Evolutionary conservation across 228 moss, liverwort and hornwort genomes (phyloP), one percentile per base, ranked within the genome.

Genomic region (Sphagnum fallax): DNA sequence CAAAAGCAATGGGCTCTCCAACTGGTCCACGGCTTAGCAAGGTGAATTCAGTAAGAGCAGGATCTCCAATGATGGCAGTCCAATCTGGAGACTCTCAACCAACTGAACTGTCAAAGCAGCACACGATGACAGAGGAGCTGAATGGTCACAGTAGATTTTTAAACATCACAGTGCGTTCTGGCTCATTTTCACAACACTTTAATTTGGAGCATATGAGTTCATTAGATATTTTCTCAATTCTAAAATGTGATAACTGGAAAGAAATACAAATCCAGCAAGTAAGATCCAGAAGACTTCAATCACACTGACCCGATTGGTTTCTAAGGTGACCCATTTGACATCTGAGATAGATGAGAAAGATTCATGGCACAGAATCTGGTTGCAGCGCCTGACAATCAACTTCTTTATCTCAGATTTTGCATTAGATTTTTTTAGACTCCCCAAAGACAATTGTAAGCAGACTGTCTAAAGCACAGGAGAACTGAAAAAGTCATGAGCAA

Each of bases 101-200:
- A 67, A 62, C 53, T 66, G 65, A 49, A 14, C 32, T 32, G 2
- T 8, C 55, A 55, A 8, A 55, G 12, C 55, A 58, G 53, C 64
- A 15, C 55, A 53, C 70, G 69, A 47, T 52, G 47, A 57, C 69
- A 60, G 77, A 79, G 73, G 84, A 84, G 84, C 81, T 69, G 55
- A 84, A 74, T 81, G 77, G 77, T 72, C 87, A 87, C 71, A 87
- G 87, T 80, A 83, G 83, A 67, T 80, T 86, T 73, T 86, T 80
- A 76, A 86, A 55, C 55, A 55, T 87, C 80, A 87, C 87, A 87
- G 87, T 87, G 87, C 87, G 83, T 87, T 87, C 87, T 87, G 83
- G 87, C 86, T 83, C 86, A 77, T 83, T 80, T 80, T 73, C 87
- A 80, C 83, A 80, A 74, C 78, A 68, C 80, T 83, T 87, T 87